A percentile compares a stretch with the other conserved stretches of the same genome.
Conservation (phyloP, 2,329 filamentous ascomycete genomes). For the Pseudogymnoascus sp. region DNA sequence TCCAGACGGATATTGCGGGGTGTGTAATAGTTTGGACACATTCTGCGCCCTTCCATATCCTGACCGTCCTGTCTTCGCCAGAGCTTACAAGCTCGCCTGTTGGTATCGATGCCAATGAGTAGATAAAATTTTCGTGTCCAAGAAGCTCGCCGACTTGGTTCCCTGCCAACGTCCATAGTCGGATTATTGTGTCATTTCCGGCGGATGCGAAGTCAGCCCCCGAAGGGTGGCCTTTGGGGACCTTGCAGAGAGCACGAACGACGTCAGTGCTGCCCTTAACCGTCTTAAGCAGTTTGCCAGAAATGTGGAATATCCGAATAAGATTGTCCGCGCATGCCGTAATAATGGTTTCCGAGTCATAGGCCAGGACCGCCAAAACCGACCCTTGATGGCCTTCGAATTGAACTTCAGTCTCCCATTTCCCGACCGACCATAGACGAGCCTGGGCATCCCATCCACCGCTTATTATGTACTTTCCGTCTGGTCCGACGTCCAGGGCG, state of each 20-base stretch:
- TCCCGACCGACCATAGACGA: slow-evolving; percentile 76
- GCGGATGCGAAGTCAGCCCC: slow-evolving; percentile 92
- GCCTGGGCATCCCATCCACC: slow-evolving; percentile 91
- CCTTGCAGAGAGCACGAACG: slow-evolving; percentile 77
- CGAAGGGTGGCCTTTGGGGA: slow-evolving; percentile 69
- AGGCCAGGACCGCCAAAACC: slow-evolving; percentile 87
- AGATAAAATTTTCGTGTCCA: slow-evolving; percentile 93
- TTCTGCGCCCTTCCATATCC: slow-evolving; percentile 75
- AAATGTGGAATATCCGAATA: slow-evolving; percentile 72
- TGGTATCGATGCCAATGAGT: slow-evolving; percentile 70
- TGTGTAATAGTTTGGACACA: slow-evolving; percentile 96
- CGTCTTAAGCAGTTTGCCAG: slow-evolving; percentile 56
- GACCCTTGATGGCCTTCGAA: slow-evolving; percentile 72
- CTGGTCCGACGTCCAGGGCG: slow-evolving; percentile 69
- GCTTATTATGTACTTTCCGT: slow-evolving; percentile 71
- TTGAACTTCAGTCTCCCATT: slow-evolving; percentile 70
- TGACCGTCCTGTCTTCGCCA: slow-evolving; percentile 88
- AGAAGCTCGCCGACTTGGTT: slow-evolving; percentile 68
- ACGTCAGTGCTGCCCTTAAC: slow-evolving; percentile 71
- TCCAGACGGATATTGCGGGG: slow-evolving; percentile 94
- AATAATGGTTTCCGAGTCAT: slow-evolving; percentile 72
- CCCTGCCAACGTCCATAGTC: slow-evolving; percentile 79
- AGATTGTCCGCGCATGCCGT: slow-evolving; percentile 90
- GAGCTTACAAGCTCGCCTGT: slow-evolving; percentile 85
- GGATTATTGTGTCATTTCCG: slow-evolving; percentile 83